Evolutionary conservation across 495 filamentous ascomycete genomes (phyloP), one percentile per base, ranked within the genome.

Genomic region (Penicillium cinerascens): DNA sequence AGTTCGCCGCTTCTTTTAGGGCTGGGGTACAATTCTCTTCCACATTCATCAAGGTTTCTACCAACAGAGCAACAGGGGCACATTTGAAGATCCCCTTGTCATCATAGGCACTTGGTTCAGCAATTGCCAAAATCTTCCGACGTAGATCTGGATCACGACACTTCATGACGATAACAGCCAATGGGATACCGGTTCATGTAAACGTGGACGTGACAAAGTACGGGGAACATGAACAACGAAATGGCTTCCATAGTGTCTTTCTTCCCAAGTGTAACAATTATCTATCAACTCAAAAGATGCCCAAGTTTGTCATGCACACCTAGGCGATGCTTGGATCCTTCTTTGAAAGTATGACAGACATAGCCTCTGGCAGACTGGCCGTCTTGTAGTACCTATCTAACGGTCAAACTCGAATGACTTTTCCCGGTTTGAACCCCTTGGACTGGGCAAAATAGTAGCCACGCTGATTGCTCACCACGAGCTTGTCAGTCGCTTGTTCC

Each of bases 361-460:
- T n/a, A n/a, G n/a, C n/a, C n/a, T n/a, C n/a, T n/a, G n/a, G n/a
- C n/a, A n/a, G n/a, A n/a, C n/a, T n/a, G n/a, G n/a, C n/a, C n/a
- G n/a, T n/a, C n/a, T n/a, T n/a, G n/a, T n/a, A n/a, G n/a, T n/a
- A n/a, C n/a, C n/a, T n/a, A n/a, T n/a, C n/a, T n/a, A n/a, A 33
- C 13, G 1, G 4, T 33, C 8, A 33, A 22, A 62, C 41, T 17
- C 27, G 11, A 52, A 65, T 38, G 15, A 65, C 60, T 43, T 64
- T 69, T 13, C 49, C 41, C 20, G 33, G 33, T 44, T 70, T 56
- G 49, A 75, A 75, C 1, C 35, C 55, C 23, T 45, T 42, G 3
- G 66, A 48, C 39, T 69, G 68, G 23, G 64, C 54, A 54, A 68
- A 68, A 42, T 68, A 71, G 52, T 73, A 74, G 3, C 68, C 68